phyloP scores from a whole-genome alignment of 2,329 filamentous ascomycete genomes.

The Bipolaris gigantea region DNA sequence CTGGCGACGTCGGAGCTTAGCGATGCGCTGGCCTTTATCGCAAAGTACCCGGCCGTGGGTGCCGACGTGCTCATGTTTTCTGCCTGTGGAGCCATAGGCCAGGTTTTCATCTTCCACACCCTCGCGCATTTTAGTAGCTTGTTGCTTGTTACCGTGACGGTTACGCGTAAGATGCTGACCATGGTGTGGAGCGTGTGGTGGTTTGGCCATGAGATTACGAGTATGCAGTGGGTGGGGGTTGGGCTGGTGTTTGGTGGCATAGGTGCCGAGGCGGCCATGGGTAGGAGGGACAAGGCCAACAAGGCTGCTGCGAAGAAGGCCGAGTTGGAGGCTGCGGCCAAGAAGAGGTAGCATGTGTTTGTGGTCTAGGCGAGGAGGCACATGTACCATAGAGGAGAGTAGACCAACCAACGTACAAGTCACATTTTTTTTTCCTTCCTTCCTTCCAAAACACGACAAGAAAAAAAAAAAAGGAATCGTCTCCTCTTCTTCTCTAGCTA shows the following conservation, averaged over 20 bases:
- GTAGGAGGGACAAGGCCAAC: slow-evolving; percentile 77
- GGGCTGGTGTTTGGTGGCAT: slow-evolving; percentile 93
- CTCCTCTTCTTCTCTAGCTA: neutral
- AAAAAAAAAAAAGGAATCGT: neutral
- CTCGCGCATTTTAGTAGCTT: slow-evolving; percentile 89
- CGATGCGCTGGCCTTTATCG: slow-evolving; percentile 80
- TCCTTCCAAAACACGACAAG: too few species aligned
- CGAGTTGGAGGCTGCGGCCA: slow-evolving; percentile 2
- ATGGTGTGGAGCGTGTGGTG: slow-evolving; percentile 96
- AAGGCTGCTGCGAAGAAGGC: slow-evolving; percentile 67
- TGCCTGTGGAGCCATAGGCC: slow-evolving; percentile 85
- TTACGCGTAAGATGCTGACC: slow-evolving; percentile 98
- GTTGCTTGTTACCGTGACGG: slow-evolving; percentile 91
- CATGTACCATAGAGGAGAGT: neutral
- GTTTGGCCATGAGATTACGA: slow-evolving; percentile 83
- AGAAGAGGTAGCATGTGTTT: slow-evolving; percentile 20
- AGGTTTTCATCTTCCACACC: slow-evolving; percentile 95
- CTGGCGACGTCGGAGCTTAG: slow-evolving; percentile 63
- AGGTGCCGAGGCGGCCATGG: slow-evolving; percentile 83
- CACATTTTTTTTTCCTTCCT: too few species aligned
- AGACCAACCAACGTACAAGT: too few species aligned
- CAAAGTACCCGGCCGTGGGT: slow-evolving; percentile 76
- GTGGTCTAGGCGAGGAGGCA: too few species aligned
- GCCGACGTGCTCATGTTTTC: slow-evolving; percentile 89
- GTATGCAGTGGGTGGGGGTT: slow-evolving; percentile 94